A percentile compares a stretch with the other conserved stretches of the same genome.
Evolutionary conservation across 2,329 filamentous ascomycete species (phyloP).

Genomic region (Sporothrix schenckii): DNA sequence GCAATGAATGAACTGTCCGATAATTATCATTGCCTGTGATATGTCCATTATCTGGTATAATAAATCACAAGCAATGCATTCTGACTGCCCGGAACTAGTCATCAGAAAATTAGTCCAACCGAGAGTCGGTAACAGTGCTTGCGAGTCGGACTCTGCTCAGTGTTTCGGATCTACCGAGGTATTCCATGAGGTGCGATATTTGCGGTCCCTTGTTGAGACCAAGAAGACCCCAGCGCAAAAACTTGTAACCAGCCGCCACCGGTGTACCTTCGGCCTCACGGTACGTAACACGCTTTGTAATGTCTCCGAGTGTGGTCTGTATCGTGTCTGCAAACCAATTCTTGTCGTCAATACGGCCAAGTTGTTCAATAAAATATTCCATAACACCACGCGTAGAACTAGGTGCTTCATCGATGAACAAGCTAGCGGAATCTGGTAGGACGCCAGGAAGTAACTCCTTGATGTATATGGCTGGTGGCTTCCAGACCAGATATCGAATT

Average conservation of each 20-base stretch:
- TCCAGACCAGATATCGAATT: constrained; percentile 41
- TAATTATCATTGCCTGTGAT: not conserved
- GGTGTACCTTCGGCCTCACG: constrained; percentile 6
- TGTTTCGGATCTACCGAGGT: constrained; percentile 42
- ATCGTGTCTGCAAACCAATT: constrained; percentile 34
- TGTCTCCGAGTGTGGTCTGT: constrained; percentile 13
- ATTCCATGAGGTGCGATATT: constrained; percentile 38
- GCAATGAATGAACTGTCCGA: not conserved
- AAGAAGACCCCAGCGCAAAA: constrained; percentile 42
- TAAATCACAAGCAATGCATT: not conserved
- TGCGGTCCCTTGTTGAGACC: constrained; percentile 38
- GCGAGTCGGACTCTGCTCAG: constrained; percentile 38
- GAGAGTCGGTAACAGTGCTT: not conserved
- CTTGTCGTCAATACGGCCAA: constrained; percentile 30
- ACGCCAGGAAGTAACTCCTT: constrained; percentile 26
- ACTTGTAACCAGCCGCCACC: constrained; percentile 37
- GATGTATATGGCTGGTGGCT: constrained; percentile 30
- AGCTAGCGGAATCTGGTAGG: not conserved
- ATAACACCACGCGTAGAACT: constrained; percentile 21
- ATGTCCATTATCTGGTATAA: not conserved
- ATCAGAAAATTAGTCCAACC: not conserved
- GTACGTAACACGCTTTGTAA: constrained; percentile 25
- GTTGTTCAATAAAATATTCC: constrained; percentile 19
- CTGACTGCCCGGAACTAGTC: not conserved
- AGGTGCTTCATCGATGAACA: constrained; percentile 21